These are phyloP conservation scores for Plasmopara viticola DNA, from an alignment of 352 stramenopile genomes.

Conservation along the genomic window DNA sequence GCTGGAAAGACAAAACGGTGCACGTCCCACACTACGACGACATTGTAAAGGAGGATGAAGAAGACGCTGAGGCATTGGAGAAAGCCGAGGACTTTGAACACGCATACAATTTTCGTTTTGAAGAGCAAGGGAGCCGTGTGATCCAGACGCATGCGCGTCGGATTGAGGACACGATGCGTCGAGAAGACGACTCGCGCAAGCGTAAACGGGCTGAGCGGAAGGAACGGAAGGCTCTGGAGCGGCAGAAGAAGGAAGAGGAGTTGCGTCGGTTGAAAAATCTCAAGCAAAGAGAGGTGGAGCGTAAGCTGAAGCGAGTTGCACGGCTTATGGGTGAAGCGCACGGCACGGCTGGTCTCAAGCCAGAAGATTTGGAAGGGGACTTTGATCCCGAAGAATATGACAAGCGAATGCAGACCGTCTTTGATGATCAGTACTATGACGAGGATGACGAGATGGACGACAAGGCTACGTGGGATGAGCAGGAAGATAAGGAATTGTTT, in stretches of 20 bases:
- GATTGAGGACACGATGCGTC: conserved; percentile 88
- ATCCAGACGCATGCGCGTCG: conserved; percentile 82
- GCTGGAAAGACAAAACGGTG: conserved; percentile 77
- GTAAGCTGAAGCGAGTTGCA: conserved; percentile 89
- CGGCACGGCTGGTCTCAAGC: conserved; percentile 39
- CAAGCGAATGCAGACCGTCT: conserved; percentile 93
- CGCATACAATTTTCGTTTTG: conserved; percentile 99
- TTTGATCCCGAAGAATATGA: conserved; percentile 97
- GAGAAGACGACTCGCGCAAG: conserved; percentile 95
- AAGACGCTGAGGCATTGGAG: conserved; percentile 90
- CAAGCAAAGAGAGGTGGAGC: conserved; percentile 94
- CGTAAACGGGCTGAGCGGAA: conserved; percentile 91
- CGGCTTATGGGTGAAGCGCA: conserved; percentile 64
- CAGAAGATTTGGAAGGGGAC: conserved; percentile 88
- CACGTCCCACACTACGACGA: conserved; percentile 70
- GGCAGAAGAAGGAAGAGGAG: conserved; percentile 96
- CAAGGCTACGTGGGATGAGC: conserved; percentile 75
- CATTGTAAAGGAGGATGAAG: conserved; percentile 84
- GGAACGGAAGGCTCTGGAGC: conserved; percentile 93
- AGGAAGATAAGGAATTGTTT: conserved; percentile 84
- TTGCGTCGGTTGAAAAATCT: conserved; percentile 97
- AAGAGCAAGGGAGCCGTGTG: conserved; percentile 89
- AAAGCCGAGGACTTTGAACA: conserved; percentile 96
- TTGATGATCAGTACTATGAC: conserved; percentile 98
- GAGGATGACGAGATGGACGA: conserved; percentile 58